phyloP scores from a whole-genome alignment of 495 filamentous ascomycete genomes.

The Choiromyces venosus region DNA sequence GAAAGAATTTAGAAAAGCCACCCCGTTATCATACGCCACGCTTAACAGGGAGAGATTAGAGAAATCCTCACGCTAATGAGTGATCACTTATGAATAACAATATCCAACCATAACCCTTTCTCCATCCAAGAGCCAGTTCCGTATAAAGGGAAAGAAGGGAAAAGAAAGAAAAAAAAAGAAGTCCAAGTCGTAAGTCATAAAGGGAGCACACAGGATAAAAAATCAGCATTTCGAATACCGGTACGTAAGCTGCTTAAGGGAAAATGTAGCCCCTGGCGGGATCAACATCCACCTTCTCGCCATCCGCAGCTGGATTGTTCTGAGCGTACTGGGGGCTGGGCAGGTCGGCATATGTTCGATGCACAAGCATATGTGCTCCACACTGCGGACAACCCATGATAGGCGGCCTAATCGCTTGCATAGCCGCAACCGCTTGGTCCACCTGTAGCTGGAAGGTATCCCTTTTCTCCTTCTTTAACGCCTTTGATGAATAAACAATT shows the following conservation, averaged over 20 bases:
- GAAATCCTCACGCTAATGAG: background rate
- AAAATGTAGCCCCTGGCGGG: background rate
- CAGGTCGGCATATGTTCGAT: background rate
- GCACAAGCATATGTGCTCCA: background rate
- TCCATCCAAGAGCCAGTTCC: background rate
- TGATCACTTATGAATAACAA: background rate
- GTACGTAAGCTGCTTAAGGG: background rate
- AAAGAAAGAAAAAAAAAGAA: background rate
- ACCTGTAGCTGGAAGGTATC: background rate
- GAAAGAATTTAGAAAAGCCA: background rate
- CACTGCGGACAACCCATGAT: background rate
- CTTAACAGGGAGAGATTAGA: background rate
- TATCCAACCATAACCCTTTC: background rate
- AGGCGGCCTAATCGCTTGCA: background rate
- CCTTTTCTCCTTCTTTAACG: background rate
- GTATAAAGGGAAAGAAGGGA: background rate
- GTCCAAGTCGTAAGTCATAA: background rate
- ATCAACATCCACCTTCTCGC: background rate
- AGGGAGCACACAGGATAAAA: background rate
- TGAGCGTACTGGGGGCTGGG: background rate
- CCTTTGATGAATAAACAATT: background rate
- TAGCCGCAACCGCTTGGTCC: background rate
- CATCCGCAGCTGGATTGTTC: background rate
- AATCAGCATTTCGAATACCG: background rate
- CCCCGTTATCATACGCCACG: background rate